Evolutionary conservation across 129 eudicot genomes (phyloP).

Genomic region (carrot (Daucus carota)): DH1_v3.0 NC_030386.2:25057501-25058000

Average conservation of each 20-base stretch:
- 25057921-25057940: constrained; percentile 26
- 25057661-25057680: constrained; percentile 94
- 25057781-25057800: constrained; percentile 15
- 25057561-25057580: constrained; percentile 90
- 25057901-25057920: constrained; percentile 37
- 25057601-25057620: constrained; percentile 80
- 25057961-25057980: constrained; percentile 43
- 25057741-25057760: constrained; percentile 55
- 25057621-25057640: constrained; percentile 87
- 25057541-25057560: constrained; percentile 97
- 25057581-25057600: constrained; percentile 82
- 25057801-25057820: constrained; percentile 20
- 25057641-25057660: constrained; percentile 85
- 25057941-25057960: constrained; percentile 32
- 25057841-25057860: constrained; percentile 82
- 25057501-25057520: constrained; percentile 84
- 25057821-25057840: constrained; percentile 90
- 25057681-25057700: constrained; percentile 84
- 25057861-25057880: constrained; percentile 84
- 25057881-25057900: constrained; percentile 78
- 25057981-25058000: constrained; percentile 77
- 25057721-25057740: constrained; percentile 61
- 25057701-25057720: constrained; percentile 63
- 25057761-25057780: constrained; percentile 23
- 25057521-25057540: constrained; percentile 83